Conservation (phyloP, 257 asterid species). For the Agastache rugosa region DNA sequence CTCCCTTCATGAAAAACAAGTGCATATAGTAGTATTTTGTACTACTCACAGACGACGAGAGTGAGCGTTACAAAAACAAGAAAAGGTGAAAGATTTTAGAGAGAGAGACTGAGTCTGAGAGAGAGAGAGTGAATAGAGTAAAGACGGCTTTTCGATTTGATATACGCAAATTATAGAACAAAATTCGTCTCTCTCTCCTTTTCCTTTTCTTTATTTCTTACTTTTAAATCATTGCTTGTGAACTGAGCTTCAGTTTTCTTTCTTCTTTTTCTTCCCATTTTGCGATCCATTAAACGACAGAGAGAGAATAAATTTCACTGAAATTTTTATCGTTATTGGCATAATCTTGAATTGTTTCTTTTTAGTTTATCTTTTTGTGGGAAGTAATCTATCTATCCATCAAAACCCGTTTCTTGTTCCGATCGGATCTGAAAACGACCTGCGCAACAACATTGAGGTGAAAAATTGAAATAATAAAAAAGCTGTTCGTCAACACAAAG, state of each 20-base stretch:
- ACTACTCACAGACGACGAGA: constrained; percentile 37
- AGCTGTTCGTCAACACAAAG: constrained; percentile 28
- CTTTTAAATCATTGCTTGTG: constrained; percentile 48
- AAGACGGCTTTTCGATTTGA: constrained; percentile 42
- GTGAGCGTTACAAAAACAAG: constrained; percentile 45
- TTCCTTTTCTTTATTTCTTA: background rate
- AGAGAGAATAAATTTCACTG: constrained; percentile 1
- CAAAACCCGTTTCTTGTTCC: constrained; percentile 45
- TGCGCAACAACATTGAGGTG: constrained; percentile 15
- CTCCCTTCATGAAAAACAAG: constrained; percentile 45
- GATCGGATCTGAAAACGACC: constrained; percentile 62
- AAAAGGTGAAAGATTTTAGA: constrained; percentile 25
- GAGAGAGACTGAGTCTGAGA: constrained; percentile 21
- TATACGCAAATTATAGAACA: constrained; percentile 13
- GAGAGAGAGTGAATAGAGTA: constrained; percentile 29
- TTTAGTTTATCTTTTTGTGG: constrained; percentile 9
- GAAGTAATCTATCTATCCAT: constrained; percentile 38
- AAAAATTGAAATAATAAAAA: background rate
- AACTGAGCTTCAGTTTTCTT: constrained; percentile 40
- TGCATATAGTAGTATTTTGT: constrained; percentile 33
- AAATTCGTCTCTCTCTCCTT: constrained; percentile 29
- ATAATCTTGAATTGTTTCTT: constrained; percentile 25
- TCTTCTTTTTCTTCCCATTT: constrained; percentile 24
- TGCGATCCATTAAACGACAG: constrained; percentile 31
- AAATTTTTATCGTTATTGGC: constrained; percentile 36